These are phyloP conservation scores for Daldinia caldariorum DNA, from an alignment of 495 filamentous ascomycete species.

Conservation along the genomic window DNA sequence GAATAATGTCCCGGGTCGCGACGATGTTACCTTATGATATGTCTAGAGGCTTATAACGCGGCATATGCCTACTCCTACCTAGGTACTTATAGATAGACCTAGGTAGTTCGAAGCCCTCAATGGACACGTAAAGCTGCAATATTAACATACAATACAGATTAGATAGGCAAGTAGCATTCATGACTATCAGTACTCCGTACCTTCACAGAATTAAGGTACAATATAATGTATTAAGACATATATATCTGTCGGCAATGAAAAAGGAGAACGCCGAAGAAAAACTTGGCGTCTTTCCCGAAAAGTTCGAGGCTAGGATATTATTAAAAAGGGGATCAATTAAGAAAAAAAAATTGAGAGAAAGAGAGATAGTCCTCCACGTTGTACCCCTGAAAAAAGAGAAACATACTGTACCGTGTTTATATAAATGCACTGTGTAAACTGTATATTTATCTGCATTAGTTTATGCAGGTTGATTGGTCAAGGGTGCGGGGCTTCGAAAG, in stretches of 20 bases:
- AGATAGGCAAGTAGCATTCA: neutral
- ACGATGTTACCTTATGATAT: conserved; percentile 31
- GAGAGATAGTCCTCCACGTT: neutral
- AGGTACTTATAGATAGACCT: neutral
- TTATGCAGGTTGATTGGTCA: conserved; percentile 7
- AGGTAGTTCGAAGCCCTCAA: neutral
- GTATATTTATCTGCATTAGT: conserved; percentile 9
- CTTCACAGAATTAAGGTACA: neutral
- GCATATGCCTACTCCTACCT: neutral
- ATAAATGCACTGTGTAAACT: neutral
- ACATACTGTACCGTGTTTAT: neutral
- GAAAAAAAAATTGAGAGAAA: neutral
- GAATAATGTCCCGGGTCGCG: conserved; percentile 16
- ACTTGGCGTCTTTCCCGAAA: neutral
- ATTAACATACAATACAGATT: neutral
- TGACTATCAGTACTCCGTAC: neutral
- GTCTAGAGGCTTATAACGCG: neutral
- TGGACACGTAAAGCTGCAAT: neutral
- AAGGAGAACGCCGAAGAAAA: neutral
- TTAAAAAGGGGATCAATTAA: conserved; percentile 8
- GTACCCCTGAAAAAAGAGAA: conserved; percentile 13
- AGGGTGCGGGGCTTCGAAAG: too few relatives aligned
- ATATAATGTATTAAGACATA: neutral
- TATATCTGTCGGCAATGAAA: neutral
- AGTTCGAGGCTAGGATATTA: conserved; percentile 6